These are phyloP conservation scores for Talaromyces ruber DNA, from an alignment of 495 filamentous ascomycete genomes.

Conservation along the genomic window DNA sequence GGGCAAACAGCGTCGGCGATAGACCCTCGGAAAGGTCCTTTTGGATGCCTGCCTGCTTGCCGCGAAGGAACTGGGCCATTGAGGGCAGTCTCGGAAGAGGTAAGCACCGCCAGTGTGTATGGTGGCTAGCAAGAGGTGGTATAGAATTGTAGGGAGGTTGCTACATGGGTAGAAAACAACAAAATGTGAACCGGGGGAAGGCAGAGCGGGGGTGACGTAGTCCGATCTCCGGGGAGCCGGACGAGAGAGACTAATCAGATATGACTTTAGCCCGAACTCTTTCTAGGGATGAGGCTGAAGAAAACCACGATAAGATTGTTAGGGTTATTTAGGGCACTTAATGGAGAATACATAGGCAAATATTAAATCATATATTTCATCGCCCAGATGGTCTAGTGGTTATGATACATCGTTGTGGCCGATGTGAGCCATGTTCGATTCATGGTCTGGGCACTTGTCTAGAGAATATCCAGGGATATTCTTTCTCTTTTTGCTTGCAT, in stretches of 20 bases:
- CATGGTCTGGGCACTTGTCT: neutral
- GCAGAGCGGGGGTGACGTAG: neutral
- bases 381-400: neutral
- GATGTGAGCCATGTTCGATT: neutral
- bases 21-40: slow-evolving; percentile 81
- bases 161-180: neutral
- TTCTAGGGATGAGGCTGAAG: neutral
- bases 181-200: neutral
- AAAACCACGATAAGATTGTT: neutral
- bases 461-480: neutral
- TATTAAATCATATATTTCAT: neutral
- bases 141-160: neutral
- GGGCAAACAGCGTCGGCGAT: slow-evolving; percentile 60
- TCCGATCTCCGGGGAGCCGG: neutral
- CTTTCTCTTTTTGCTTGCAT: neutral
- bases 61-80: slow-evolving; percentile 81
- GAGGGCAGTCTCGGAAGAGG: neutral
- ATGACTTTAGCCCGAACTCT: neutral
- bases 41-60: slow-evolving; percentile 87
- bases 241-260: neutral
- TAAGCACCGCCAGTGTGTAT: neutral
- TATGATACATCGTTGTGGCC: neutral
- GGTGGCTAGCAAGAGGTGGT: neutral
- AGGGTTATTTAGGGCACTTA: neutral
- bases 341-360: neutral